These are phyloP conservation scores for Xylaria intraflava DNA, from an alignment of 495 filamentous ascomycete species.

Conservation along the genomic window DNA sequence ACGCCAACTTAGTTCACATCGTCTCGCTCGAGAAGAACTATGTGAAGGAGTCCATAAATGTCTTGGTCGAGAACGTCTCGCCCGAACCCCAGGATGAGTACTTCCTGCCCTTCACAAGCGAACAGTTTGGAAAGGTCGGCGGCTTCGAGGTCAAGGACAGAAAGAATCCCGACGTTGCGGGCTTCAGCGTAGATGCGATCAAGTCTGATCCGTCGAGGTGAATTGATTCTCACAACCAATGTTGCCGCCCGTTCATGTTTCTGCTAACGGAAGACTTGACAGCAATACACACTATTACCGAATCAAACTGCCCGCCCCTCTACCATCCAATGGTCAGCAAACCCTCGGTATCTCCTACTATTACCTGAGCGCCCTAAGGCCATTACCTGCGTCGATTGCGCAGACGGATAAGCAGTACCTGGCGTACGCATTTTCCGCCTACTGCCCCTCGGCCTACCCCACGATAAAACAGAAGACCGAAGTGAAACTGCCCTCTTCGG, in stretches of 20 bases:
- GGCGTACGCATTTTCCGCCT: slow-evolving; percentile 75
- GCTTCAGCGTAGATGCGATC: slow-evolving; percentile 61
- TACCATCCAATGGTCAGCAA: slow-evolving; percentile 67
- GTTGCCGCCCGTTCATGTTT: slow-evolving; percentile 4
- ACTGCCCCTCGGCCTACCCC: slow-evolving; percentile 69
- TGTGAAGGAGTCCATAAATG: slow-evolving; percentile 82
- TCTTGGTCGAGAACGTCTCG: slow-evolving; percentile 82
- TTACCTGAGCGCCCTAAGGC: slow-evolving; percentile 62
- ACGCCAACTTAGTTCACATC: slow-evolving; percentile 81
- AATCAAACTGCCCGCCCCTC: slow-evolving; percentile 65
- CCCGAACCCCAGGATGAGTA: slow-evolving; percentile 73
- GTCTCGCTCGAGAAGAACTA: slow-evolving; percentile 91
- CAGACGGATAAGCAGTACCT: slow-evolving; percentile 84
- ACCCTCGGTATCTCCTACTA: slow-evolving; percentile 84
- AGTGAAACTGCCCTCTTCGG: slow-evolving; percentile 73
- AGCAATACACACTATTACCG: slow-evolving; percentile 81
- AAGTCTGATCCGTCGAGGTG: slow-evolving; percentile 61
- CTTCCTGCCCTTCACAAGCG: slow-evolving; percentile 74
- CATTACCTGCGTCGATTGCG: slow-evolving; percentile 71
- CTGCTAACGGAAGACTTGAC: slow-evolving; percentile 9
- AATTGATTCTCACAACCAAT: neutral
- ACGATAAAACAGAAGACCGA: slow-evolving; percentile 95
- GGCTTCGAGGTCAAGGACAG: slow-evolving; percentile 87
- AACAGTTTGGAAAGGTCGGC: slow-evolving; percentile 67
- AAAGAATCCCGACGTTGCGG: slow-evolving; percentile 61